A percentile compares a stretch with the other conserved stretches of the same genome.
These are phyloP conservation scores for Hyphopichia homilentoma DNA, from an alignment of 805 yeast species.

Conservation along the genomic window DNA sequence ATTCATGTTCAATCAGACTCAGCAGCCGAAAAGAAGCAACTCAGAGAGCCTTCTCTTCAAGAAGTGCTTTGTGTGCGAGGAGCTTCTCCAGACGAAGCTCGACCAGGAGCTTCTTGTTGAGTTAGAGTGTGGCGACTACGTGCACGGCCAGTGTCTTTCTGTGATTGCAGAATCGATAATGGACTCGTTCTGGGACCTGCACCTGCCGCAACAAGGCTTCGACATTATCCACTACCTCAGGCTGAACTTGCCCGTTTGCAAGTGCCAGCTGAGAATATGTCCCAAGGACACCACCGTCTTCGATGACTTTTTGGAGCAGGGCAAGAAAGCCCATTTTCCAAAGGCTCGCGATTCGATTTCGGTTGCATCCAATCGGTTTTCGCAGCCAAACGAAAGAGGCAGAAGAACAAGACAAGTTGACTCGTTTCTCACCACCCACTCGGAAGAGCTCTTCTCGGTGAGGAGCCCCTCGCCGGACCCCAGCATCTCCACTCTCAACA, in stretches of 20 bases:
- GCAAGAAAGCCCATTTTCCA: no score
- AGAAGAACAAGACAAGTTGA: background rate
- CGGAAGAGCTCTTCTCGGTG: background rate
- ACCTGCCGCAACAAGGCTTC: slow-evolving; percentile 1
- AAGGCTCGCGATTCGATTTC: background rate
- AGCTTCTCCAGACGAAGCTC: slow-evolving; percentile 43
- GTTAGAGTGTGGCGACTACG: slow-evolving; percentile 50
- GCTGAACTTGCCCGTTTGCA: no score
- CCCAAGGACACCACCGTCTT: no score
- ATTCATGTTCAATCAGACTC: slow-evolving; percentile 15
- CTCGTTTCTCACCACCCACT: background rate
- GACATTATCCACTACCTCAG: no score
- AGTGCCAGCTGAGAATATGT: no score
- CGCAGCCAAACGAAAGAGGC: background rate
- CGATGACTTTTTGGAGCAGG: no score
- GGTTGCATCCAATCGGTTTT: background rate
- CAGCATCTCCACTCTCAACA: slow-evolving; percentile 14
- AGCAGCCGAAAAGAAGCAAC: slow-evolving; percentile 5
- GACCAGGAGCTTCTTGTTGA: slow-evolving; percentile 44
- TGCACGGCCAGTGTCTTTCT: slow-evolving; percentile 57
- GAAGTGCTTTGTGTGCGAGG: slow-evolving; percentile 51
- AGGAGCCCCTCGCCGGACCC: slow-evolving; percentile 19
- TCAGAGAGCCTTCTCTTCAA: slow-evolving; percentile 2
- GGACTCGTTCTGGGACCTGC: slow-evolving; percentile 4
- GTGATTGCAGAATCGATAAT: slow-evolving; percentile 14